Percentiles rank a stretch among this genome's conserved stretches.
These are phyloP conservation scores for Colletotrichum neosansevieriae DNA, from an alignment of 2,329 filamentous ascomycete species.

Conservation along the genomic window DNA sequence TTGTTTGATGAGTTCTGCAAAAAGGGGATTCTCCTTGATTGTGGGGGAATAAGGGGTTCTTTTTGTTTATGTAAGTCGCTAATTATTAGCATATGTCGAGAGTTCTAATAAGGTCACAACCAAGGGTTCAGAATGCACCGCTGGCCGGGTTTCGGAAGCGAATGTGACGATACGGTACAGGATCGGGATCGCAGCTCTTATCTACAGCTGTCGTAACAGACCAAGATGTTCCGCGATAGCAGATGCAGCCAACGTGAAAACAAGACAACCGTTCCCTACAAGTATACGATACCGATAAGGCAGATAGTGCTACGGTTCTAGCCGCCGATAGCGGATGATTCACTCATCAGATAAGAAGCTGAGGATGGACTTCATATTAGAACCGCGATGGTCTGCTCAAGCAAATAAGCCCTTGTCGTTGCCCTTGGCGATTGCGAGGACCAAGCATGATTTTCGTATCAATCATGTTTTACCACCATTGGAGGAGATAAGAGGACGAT, in stretches of 20 bases:
- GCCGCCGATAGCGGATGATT: not conserved
- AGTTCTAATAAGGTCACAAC: not conserved
- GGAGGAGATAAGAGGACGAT: too few species aligned
- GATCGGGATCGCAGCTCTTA: not conserved
- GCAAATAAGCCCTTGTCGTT: too few species aligned
- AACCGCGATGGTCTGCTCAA: too few species aligned
- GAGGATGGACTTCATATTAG: too few species aligned
- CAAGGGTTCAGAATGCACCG: not conserved
- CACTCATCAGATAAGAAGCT: not conserved
- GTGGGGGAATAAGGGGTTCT: not conserved
- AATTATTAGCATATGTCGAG: not conserved
- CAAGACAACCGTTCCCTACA: not conserved
- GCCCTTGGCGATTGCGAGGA: too few species aligned
- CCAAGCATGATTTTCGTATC: too few species aligned
- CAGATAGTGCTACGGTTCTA: not conserved
- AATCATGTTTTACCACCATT: too few species aligned
- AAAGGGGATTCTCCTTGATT: not conserved
- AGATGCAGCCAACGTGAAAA: not conserved
- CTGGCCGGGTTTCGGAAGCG: not conserved
- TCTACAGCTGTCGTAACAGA: not conserved
- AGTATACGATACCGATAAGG: not conserved
- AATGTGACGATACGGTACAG: slow-evolving; percentile 5
- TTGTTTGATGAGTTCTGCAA: not conserved
- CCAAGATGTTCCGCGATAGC: not conserved
- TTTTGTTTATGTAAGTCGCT: not conserved